Percentiles rank a stretch among this genome's conserved stretches.
Evolutionary conservation across 2,329 filamentous ascomycete species (phyloP).

Genomic region (Furcasterigmium furcatum): DNA sequence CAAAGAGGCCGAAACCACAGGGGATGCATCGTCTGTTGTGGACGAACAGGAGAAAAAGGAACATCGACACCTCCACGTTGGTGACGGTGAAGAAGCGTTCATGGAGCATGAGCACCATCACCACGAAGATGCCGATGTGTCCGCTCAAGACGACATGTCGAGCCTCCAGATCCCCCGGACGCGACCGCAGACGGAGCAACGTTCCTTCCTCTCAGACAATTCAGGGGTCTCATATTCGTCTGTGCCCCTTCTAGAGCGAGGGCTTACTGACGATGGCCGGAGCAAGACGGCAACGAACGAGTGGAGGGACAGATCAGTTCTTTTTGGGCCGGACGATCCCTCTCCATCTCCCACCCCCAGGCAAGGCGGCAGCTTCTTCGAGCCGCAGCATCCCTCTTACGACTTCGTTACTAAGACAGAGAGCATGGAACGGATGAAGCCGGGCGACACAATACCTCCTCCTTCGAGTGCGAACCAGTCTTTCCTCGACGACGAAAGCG

Average conservation of each 20-base stretch:
- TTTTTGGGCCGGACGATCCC: constrained; percentile 44
- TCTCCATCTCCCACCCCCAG: constrained; percentile 8
- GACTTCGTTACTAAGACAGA: constrained; percentile 52
- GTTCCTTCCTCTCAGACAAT: constrained; percentile 53
- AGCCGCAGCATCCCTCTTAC: constrained; percentile 40
- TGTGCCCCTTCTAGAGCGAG: constrained; percentile 72
- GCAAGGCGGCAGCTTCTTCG: constrained; percentile 13
- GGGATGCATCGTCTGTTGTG: not conserved
- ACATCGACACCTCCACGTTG: constrained; percentile 42
- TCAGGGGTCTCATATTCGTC: constrained; percentile 76
- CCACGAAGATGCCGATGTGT: constrained; percentile 15
- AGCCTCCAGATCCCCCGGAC: constrained; percentile 17
- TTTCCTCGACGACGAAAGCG: constrained; percentile 43
- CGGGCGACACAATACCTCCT: constrained; percentile 26
- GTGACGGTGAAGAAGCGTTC: constrained; percentile 31
- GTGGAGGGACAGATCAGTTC: constrained; percentile 54
- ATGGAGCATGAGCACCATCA: constrained; percentile 18
- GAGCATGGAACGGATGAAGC: constrained; percentile 42
- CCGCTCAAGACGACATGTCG: constrained; percentile 2
- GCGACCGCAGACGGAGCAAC: constrained; percentile 29
- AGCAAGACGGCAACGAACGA: constrained; percentile 36
- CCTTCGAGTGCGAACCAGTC: constrained; percentile 30
- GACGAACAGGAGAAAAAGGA: constrained; percentile 30
- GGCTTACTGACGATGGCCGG: constrained; percentile 46
- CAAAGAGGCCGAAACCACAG: not conserved